Evolutionary conservation across 306 rosid species (phyloP).

Genomic region (Canavalia gladiata): DNA sequence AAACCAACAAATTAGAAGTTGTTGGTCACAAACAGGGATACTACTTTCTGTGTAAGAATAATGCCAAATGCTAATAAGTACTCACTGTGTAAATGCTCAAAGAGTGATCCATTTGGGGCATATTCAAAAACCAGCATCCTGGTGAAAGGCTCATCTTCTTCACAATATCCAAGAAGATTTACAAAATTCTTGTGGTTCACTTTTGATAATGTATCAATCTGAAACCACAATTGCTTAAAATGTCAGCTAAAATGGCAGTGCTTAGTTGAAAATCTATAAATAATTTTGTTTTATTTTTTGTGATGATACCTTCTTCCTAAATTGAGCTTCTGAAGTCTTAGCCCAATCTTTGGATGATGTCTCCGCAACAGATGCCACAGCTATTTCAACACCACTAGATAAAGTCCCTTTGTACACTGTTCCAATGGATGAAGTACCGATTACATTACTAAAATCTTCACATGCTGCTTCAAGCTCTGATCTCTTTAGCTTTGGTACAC

Average conservation of each 20-base stretch:
- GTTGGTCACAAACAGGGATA: constrained; percentile 17
- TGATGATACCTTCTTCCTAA: constrained; percentile 80
- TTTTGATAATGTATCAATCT: constrained; percentile 82
- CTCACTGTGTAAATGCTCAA: constrained; percentile 96
- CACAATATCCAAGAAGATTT: constrained; percentile 87
- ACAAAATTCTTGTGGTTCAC: constrained; percentile 96
- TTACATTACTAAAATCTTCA: constrained; percentile 96
- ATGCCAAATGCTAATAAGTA: constrained; percentile 33
- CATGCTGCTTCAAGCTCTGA: constrained; percentile 92
- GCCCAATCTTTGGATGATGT: constrained; percentile 76
- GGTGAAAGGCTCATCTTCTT: constrained; percentile 91
- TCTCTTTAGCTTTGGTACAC: constrained; percentile 92
- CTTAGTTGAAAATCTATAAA: constrained; percentile 27
- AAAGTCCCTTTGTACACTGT: constrained; percentile 94
- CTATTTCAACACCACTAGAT: constrained; percentile 95
- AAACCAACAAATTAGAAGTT: constrained; percentile 26
- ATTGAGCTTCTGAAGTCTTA: constrained; percentile 70
- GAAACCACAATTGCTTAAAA: constrained; percentile 48
- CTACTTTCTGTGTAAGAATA: constrained; percentile 26
- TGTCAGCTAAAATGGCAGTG: constrained; percentile 42
- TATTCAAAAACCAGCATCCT: constrained; percentile 97
- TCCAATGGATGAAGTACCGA: constrained; percentile 80
- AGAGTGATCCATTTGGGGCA: constrained; percentile 93
- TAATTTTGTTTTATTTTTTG: background rate
- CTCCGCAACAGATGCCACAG: constrained; percentile 72